A percentile compares a stretch with the other conserved stretches of the same genome.
Conservation (phyloP, 495 filamentous ascomycete species). For the Apodospora peruviana region DNA sequence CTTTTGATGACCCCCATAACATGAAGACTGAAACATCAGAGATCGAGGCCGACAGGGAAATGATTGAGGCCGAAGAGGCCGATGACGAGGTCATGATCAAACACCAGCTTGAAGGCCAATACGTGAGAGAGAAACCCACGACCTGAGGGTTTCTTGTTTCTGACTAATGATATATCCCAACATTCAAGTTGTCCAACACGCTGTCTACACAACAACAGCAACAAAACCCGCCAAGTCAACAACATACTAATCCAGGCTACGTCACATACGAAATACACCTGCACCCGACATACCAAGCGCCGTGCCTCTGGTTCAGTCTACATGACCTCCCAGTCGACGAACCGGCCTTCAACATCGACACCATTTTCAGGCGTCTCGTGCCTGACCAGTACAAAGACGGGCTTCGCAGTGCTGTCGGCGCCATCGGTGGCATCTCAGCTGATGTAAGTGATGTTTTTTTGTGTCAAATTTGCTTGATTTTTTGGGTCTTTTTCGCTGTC, state of each 20-base stretch:
- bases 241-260: constrained; percentile 30
- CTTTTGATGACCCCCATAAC: constrained; percentile 17
- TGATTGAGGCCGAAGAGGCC: constrained; percentile 40
- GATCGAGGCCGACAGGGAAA: constrained; percentile 17
- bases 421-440: constrained; percentile 71
- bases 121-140: too few species aligned
- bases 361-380: constrained; percentile 64
- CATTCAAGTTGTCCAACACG: too few species aligned
- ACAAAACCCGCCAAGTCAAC: constrained; percentile 15
- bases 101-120: neutral
- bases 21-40: neutral
- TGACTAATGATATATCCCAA: neutral
- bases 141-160: too few species aligned
- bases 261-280: constrained; percentile 58
- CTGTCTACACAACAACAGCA: too few species aligned
- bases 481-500: constrained; percentile 24
- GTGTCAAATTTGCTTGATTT: too few species aligned
- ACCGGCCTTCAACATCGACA: constrained; percentile 48
- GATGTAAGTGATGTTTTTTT: constrained; percentile 52
- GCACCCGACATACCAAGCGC: constrained; percentile 52
- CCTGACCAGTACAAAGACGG: constrained; percentile 54
- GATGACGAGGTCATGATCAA: constrained; percentile 33
- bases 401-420: constrained; percentile 52
- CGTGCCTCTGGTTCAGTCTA: constrained; percentile 54
- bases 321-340: constrained; percentile 39